Base-by-base conservation (phyloP, 805 yeast species). In the Zygoascus bituminiphila region DNA sequence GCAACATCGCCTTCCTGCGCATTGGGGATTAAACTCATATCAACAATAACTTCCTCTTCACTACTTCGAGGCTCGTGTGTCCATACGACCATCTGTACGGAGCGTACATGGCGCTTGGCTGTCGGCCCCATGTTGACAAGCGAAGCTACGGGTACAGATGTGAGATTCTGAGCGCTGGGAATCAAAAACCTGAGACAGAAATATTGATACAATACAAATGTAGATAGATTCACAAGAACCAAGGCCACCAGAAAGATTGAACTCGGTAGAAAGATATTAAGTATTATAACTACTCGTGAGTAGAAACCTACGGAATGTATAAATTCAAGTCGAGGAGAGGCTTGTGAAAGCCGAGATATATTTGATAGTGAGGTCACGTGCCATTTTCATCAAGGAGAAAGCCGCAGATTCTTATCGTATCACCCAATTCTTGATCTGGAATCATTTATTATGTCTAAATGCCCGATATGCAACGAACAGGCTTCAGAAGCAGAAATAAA, bases 1-100 rank as follows among this genome's bases (percentile, higher is more conserved):
- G 87, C 89, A 6, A 86, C 65, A 58, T 84, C 86, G 15, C 95
- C 96, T n/a, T 73, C 79, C 47, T 70, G 69, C 1, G 85, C 76
- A 6, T 47, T 47, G 0, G 86, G 83, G 0, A 86, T 54, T 2
- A 77, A 66, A 0, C 69, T 58, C 17, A 80, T 64, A 58, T 87
- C 89, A 1, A 88, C 58, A 42, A 83, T 62, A 2, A 88, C 84
- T 33, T 77, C 78, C 33, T 79, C 81, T 1, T 68, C 39, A 1
- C 81, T 77, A 0, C 75, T 69, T 21, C 86, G 66, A 3, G 76
- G 56, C 53, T 88, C 96, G 59, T 89, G 97, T 56, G 85, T 59
- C 70, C 68, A 64, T 9, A 61, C 64, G 21, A 60, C 57, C 52
- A 62, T 41, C 38, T 50, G 36, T 10, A 49, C 44, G 5, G 44